Evolutionary conservation across 2,329 filamentous ascomycete genomes (phyloP).

Genomic region (Plenodomus biglobosus): DNA sequence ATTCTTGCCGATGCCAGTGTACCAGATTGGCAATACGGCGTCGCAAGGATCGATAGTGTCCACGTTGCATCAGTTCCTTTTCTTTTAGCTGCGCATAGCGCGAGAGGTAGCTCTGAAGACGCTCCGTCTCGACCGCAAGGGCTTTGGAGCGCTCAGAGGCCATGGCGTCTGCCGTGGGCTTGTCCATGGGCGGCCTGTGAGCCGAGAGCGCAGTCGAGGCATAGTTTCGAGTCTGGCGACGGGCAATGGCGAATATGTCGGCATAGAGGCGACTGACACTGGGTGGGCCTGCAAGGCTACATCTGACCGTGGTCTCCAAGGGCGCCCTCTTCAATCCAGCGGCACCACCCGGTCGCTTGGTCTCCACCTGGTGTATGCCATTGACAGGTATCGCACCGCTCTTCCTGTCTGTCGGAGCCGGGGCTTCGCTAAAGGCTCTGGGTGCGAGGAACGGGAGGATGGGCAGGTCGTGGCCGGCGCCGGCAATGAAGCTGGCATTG

Average conservation of each 20-base stretch:
- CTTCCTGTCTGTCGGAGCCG: too few species aligned
- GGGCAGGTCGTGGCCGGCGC: slow-evolving; percentile 30
- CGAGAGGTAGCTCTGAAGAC: slow-evolving; percentile 13
- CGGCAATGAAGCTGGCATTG: slow-evolving; percentile 37
- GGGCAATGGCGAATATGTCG: slow-evolving; percentile 27
- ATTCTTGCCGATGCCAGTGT: slow-evolving; percentile 6
- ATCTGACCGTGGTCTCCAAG: too few species aligned
- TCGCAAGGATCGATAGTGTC: slow-evolving; percentile 33
- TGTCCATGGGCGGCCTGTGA: background rate
- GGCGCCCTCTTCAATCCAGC: too few species aligned
- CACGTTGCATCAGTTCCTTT: slow-evolving; percentile 10
- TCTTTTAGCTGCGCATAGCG: slow-evolving; percentile 1
- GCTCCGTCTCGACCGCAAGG: slow-evolving; percentile 7
- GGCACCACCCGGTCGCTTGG: too few species aligned
- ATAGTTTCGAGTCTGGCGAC: slow-evolving; percentile 14
- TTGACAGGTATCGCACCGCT: too few species aligned
- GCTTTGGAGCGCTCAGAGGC: slow-evolving; percentile 7
- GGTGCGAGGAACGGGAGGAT: slow-evolving; percentile 46
- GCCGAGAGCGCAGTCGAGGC: background rate
- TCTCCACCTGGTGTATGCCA: background rate
- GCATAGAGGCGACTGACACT: slow-evolving; percentile 21
- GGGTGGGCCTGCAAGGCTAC: background rate
- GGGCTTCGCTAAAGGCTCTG: slow-evolving; percentile 33
- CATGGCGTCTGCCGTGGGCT: background rate
- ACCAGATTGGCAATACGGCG: slow-evolving; percentile 28